Evolutionary conservation across 1,139 yeast genomes (phyloP), one percentile per base, ranked within the genome.

Genomic region (Taphrina flavorubra): DNA sequence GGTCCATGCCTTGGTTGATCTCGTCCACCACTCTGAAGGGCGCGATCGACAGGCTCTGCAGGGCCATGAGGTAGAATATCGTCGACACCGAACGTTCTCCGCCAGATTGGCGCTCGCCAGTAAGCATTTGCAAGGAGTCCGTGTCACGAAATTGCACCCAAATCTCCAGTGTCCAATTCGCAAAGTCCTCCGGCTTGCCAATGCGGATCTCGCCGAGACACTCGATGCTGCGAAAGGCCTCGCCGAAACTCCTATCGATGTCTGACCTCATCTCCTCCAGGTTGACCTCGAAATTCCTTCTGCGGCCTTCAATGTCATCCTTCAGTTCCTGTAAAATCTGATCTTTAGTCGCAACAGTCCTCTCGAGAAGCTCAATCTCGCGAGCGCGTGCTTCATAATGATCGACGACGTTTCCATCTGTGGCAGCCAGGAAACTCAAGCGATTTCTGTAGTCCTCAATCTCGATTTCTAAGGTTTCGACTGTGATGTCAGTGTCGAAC

Each of bases 1-100:
- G 91, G 79, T 95, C 99, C 98, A 95, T 92, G 72, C 99, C 99
- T 79, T 95, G 99, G 77, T 95, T 95, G 72, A 95, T 95, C 80
- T 95, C 99, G 78, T 95, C 99, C 6, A 95, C 97, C 1, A 94
- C 94, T 75, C 98, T 82, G 76, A 95, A 91, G 10, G 99, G 99
- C 0, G 97, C 92, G 53, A 84, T 84, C 0, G 97, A 88, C 70
- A 90, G 82, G n/a, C 92, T 94, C 79, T 95, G 99, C 71, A 95
- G 80, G 0, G 98, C 88, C 84, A 95, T 90, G 74, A 95, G 84
- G 76, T 89, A 95, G 70, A 92, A 85, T 8, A 94, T 92, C 0
- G 99, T 95, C 0, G 97, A 88, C 0, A 94, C 97, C 0, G 99
- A 96, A 74, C 97, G 85, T 77, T 95, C 99, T 65, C 99, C 99